Evolutionary conservation across 129 eudicot genomes (phyloP).

Genomic region (Heracleum sosnowskyi): DNA sequence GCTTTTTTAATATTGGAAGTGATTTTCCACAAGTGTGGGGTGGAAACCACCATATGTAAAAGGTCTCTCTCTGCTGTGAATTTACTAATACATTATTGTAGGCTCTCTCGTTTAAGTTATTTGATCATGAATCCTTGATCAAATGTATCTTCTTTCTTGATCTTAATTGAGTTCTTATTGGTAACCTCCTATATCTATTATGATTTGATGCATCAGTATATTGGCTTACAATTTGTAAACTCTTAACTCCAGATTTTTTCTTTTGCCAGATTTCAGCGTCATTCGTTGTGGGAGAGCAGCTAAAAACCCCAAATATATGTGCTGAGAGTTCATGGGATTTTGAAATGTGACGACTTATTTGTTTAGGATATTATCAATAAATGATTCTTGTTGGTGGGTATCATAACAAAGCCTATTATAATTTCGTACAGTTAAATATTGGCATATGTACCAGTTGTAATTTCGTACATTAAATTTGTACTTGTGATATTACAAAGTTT

Average conservation of each 20-base stretch:
- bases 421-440: background rate
- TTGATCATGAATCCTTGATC: background rate
- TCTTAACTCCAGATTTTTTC: background rate
- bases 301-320: constrained; percentile 46
- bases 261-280: constrained; percentile 53
- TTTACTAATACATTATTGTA: no score
- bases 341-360: constrained; percentile 42
- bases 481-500: background rate
- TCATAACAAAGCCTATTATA: background rate
- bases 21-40: background rate
- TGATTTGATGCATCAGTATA: background rate
- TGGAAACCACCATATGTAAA: background rate
- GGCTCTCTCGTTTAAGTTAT: no score
- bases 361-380: constrained; percentile 4
- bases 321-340: constrained; percentile 88
- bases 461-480: background rate
- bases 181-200: background rate
- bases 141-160: background rate
- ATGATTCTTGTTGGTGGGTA: constrained; percentile 9
- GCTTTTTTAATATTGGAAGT: background rate
- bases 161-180: background rate
- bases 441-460: background rate
- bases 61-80: background rate
- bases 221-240: background rate
- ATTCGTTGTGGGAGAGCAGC: constrained; percentile 54